These are phyloP conservation scores for Blastobotrys petasosporus DNA, from an alignment of 1,139 yeast species.

Conservation along the genomic window DNA sequence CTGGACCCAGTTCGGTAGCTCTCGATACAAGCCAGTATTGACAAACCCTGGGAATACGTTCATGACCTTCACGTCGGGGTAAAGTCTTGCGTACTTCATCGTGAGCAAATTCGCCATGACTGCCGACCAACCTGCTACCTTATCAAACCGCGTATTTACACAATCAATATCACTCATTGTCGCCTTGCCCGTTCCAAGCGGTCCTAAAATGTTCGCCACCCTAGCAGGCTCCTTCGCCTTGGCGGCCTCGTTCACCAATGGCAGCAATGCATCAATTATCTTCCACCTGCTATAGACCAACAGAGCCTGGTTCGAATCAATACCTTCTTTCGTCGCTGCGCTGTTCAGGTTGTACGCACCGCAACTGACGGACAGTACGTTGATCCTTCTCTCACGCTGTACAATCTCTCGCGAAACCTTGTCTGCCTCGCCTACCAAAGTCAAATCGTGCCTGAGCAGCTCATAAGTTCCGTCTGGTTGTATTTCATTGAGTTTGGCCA, in stretches of 20 bases:
- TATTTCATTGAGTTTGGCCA: constrained; percentile 17
- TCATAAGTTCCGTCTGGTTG: constrained; percentile 18
- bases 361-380: constrained; percentile 24
- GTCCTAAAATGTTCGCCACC: constrained; percentile 26
- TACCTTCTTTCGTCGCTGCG: constrained; percentile 27
- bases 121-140: constrained; percentile 15
- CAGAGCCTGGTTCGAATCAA: constrained; percentile 25
- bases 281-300: constrained; percentile 30
- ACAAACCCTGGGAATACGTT: constrained; percentile 31
- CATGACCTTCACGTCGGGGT: constrained; percentile 27
- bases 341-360: constrained; percentile 23
- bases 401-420: constrained; percentile 19
- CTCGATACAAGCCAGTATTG: constrained; percentile 21
- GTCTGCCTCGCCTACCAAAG: constrained; percentile 24
- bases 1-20: constrained; percentile 25
- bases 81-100: constrained; percentile 21
- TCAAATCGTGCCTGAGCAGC: constrained; percentile 26
- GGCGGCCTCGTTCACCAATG: constrained; percentile 25
- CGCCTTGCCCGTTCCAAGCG: constrained; percentile 23
- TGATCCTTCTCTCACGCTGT: constrained; percentile 25
- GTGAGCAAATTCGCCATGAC: constrained; percentile 17
- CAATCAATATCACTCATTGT: constrained; percentile 4
- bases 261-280: constrained; percentile 21
- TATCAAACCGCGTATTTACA: constrained; percentile 21
- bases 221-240: constrained; percentile 25